Conservation (phyloP, 2,329 filamentous ascomycete genomes). For the Aspergillus bombycis region DNA sequence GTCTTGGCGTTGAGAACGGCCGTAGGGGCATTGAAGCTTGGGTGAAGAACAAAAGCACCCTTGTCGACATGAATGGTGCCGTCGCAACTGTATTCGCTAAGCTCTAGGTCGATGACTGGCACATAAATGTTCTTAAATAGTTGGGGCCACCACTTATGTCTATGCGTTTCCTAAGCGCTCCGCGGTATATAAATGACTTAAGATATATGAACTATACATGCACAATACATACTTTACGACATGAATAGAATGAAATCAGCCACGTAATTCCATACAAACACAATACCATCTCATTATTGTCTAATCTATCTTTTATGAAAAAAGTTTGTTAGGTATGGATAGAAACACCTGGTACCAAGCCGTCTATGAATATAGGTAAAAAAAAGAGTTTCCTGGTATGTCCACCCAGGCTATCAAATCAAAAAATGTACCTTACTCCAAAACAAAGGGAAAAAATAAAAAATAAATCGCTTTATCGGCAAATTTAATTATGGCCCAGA, state of each 20-base stretch:
- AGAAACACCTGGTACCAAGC: constrained; percentile 8
- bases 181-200: not conserved
- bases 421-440: constrained; percentile 6
- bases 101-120: constrained; percentile 46
- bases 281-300: not conserved
- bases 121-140: not conserved
- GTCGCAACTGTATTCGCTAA: constrained; percentile 76
- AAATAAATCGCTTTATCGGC: not conserved
- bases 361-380: constrained; percentile 16
- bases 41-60: constrained; percentile 83
- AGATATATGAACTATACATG: not conserved
- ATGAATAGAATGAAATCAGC: not conserved
- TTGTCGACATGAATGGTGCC: constrained; percentile 76
- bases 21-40: constrained; percentile 77
- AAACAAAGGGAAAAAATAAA: not conserved
- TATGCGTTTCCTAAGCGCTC: not conserved
- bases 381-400: not conserved
- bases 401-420: constrained; percentile 5
- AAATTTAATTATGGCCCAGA: not conserved
- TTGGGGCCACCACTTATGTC: not conserved
- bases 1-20: constrained; percentile 85
- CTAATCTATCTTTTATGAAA: constrained; percentile 9
- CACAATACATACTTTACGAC: not conserved
- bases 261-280: not conserved
- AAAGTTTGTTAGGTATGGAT: not conserved